Evolutionary conservation across 768 basidiomycete species (phyloP).

Genomic region (Leccinum arenicola): DNA sequence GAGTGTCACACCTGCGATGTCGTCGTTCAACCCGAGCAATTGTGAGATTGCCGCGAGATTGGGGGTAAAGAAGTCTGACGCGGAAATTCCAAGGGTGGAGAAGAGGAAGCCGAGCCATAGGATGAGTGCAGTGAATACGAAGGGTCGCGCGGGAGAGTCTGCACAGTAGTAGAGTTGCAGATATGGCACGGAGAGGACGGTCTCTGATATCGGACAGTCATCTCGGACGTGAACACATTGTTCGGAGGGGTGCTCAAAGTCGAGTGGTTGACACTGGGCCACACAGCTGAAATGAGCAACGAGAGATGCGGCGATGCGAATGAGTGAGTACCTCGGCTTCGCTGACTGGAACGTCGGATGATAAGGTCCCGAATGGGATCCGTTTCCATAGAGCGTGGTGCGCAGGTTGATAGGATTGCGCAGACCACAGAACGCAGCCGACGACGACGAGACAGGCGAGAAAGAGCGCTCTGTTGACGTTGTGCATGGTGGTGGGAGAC

Average conservation of each 20-base stretch:
- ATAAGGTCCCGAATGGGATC: neutral
- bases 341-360: neutral
- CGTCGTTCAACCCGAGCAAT: slow-evolving; percentile 84
- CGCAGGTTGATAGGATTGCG: slow-evolving; percentile 20
- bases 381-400: slow-evolving; percentile 13
- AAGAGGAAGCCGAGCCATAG: slow-evolving; percentile 91
- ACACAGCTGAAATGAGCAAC: neutral
- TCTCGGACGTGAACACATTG: slow-evolving; percentile 68
- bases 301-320: neutral
- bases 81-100: slow-evolving; percentile 91
- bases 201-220: slow-evolving; percentile 55
- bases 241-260: slow-evolving; percentile 40
- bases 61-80: slow-evolving; percentile 96
- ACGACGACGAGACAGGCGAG: slow-evolving; percentile 46
- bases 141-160: slow-evolving; percentile 48
- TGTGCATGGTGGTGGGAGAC: slow-evolving; percentile 40
- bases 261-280: slow-evolving; percentile 63
- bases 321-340: slow-evolving; percentile 9
- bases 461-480: slow-evolving; percentile 49
- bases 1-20: slow-evolving; percentile 94
- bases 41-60: slow-evolving; percentile 90
- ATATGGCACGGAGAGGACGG: slow-evolving; percentile 71
- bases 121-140: slow-evolving; percentile 60
- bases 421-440: slow-evolving; percentile 67
- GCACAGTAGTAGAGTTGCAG: slow-evolving; percentile 72